Conservation (phyloP, 1,284 basidiomycete species). For the Moniliophthora roreri region DNA sequence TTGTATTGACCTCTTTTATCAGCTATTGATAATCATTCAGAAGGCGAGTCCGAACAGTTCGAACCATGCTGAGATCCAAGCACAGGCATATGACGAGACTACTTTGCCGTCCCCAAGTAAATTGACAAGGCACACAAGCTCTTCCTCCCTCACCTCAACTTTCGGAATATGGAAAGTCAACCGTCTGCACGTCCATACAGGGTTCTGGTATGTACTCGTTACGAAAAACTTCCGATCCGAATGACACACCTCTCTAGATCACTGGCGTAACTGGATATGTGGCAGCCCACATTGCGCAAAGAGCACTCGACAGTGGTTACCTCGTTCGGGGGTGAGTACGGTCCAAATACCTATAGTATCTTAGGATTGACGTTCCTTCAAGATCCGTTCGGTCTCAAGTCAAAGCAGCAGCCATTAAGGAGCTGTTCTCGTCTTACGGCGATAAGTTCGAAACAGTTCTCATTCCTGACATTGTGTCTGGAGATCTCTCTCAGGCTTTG, state of each 20-base stretch:
- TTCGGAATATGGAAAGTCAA: too few relatives aligned
- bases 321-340: constrained; percentile 22
- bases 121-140: too few relatives aligned
- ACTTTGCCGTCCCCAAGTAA: too few relatives aligned
- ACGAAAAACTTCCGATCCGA: background rate
- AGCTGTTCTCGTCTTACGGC: constrained; percentile 8
- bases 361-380: background rate
- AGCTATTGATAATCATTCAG: too few relatives aligned
- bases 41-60: too few relatives aligned
- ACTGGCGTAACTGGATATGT: constrained; percentile 25
- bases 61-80: too few relatives aligned
- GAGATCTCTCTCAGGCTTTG: constrained; percentile 17
- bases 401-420: constrained; percentile 16
- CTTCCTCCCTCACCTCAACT: too few relatives aligned
- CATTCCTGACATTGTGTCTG: constrained; percentile 19
- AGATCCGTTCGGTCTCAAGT: constrained; percentile 16
- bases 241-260: constrained; percentile 14
- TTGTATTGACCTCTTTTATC: too few relatives aligned
- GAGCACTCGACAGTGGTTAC: constrained; percentile 22
- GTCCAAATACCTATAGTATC: background rate
- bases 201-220: background rate
- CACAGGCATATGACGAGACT: too few relatives aligned
- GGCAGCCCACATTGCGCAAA: constrained; percentile 23
- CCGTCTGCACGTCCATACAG: background rate
- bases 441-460: constrained; percentile 20